phyloP scores from a whole-genome alignment of 1,139 yeast genomes.

The Scheffersomyces quercinus region DNA sequence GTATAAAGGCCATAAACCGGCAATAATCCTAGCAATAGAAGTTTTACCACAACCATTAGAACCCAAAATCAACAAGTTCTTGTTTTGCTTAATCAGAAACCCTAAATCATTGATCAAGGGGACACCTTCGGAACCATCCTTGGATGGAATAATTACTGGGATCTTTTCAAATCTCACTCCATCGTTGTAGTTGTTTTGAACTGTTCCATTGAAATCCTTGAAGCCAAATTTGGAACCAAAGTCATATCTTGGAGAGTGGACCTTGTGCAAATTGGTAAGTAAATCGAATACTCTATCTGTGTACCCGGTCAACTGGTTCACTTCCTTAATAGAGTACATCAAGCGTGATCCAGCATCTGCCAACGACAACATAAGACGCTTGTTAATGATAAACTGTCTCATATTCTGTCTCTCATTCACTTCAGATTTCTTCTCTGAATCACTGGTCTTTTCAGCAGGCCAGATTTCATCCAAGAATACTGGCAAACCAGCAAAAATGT shows the following conservation, averaged over 20 bases:
- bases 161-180: conserved; percentile 83
- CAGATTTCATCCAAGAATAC: conserved; percentile 54
- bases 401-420: conserved; percentile 57
- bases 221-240: conserved; percentile 59
- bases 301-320: conserved; percentile 88
- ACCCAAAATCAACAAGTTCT: conserved; percentile 79
- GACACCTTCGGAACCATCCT: conserved; percentile 53
- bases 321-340: conserved; percentile 92
- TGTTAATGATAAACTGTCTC: conserved; percentile 88
- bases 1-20: conserved; percentile 92
- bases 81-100: conserved; percentile 64
- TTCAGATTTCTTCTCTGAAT: conserved; percentile 5
- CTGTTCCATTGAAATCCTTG: conserved; percentile 71
- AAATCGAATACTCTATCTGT: conserved; percentile 83
- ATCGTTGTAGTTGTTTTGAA: conserved; percentile 67
- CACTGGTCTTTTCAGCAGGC: conserved; percentile 23
- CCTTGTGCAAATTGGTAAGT: conserved; percentile 75
- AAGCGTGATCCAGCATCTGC: conserved; percentile 97
- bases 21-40: conserved; percentile 78
- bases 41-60: conserved; percentile 91
- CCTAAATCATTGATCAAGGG: conserved; percentile 60
- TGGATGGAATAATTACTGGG: conserved; percentile 77
- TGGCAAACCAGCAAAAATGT: conserved; percentile 86
- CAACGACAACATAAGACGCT: conserved; percentile 82
- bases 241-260: conserved; percentile 69